A percentile compares a stretch with the other conserved stretches of the same genome.
Evolutionary conservation across 1,284 basidiomycete species (phyloP).

Genomic region (Exobasidium cylindrosporum): DNA sequence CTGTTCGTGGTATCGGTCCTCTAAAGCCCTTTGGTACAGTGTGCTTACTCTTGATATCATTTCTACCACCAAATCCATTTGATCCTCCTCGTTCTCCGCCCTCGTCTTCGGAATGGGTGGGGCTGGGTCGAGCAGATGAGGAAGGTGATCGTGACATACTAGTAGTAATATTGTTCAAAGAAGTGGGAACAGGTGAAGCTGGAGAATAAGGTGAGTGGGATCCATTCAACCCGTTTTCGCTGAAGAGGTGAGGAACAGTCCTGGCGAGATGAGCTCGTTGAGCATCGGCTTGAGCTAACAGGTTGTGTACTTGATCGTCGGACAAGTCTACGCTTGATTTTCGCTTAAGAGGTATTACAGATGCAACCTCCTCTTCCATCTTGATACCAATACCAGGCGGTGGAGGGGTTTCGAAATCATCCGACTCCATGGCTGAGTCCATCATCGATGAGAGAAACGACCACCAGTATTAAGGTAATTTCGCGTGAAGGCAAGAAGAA

Average conservation of each 20-base stretch:
- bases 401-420: neutral
- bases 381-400: neutral
- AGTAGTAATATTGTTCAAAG: neutral
- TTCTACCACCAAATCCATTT: conserved; percentile 5
- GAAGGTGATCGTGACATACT: conserved; percentile 8
- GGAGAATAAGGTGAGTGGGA: conserved; percentile 11
- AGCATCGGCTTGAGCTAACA: conserved; percentile 2
- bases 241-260: conserved; percentile 38
- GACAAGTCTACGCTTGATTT: neutral
- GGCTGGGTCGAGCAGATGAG: conserved; percentile 15
- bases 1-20: conserved; percentile 34
- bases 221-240: conserved; percentile 10
- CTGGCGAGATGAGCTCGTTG: conserved; percentile 34
- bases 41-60: conserved; percentile 15
- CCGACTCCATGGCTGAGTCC: neutral
- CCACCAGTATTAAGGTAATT: too few species aligned
- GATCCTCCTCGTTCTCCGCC: conserved; percentile 6
- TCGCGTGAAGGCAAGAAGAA: too few species aligned
- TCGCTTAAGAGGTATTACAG: neutral
- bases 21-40: conserved; percentile 35
- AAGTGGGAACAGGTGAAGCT: conserved; percentile 1
- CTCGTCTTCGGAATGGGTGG: conserved; percentile 9
- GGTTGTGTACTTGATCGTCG: neutral
- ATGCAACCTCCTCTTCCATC: neutral
- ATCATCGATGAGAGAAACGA: too few species aligned